phyloP scores from a whole-genome alignment of 306 rosid species.

The Cucurbita pepo region DNA sequence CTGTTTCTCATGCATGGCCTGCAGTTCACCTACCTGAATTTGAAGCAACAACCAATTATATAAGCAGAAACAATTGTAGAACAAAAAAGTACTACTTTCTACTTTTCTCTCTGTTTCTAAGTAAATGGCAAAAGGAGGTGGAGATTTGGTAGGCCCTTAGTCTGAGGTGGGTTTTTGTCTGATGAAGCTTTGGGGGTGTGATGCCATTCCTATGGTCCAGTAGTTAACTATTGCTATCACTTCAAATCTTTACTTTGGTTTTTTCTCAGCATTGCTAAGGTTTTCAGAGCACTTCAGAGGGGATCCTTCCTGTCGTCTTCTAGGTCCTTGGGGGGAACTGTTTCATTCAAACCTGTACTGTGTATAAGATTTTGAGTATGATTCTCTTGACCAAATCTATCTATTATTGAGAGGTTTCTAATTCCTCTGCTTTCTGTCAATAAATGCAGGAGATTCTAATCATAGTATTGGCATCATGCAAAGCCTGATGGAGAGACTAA shows the following conservation, averaged over 20 bases:
- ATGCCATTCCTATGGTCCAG: slow-evolving; percentile 13
- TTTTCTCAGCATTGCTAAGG: slow-evolving; percentile 10
- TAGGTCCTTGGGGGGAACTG: background rate
- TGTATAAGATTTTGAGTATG: background rate
- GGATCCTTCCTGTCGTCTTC: background rate
- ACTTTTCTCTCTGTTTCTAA: background rate
- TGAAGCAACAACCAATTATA: slow-evolving; percentile 21
- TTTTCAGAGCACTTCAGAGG: background rate
- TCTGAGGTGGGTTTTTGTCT: slow-evolving; percentile 3
- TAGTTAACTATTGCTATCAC: slow-evolving; percentile 41
- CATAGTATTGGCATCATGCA: slow-evolving; percentile 24
- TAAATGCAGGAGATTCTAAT: slow-evolving; percentile 38
- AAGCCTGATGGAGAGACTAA: slow-evolving; percentile 48
- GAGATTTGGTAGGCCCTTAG: background rate
- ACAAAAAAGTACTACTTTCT: background rate
- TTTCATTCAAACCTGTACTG: background rate
- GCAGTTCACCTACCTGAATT: slow-evolving; percentile 75
- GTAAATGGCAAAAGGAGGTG: background rate
- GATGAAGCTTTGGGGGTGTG: background rate
- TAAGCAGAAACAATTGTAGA: background rate
- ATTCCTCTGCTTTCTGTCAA: slow-evolving; percentile 4
- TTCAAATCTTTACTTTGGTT: slow-evolving; percentile 24
- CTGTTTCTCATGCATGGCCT: slow-evolving; percentile 40
- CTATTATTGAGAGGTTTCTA: slow-evolving; percentile 9
- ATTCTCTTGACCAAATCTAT: slow-evolving; percentile 5